These are phyloP conservation scores for Limnomonas spitsbergensis DNA, from an alignment of 139 green algal genomes.

Conservation along the genomic window DNA sequence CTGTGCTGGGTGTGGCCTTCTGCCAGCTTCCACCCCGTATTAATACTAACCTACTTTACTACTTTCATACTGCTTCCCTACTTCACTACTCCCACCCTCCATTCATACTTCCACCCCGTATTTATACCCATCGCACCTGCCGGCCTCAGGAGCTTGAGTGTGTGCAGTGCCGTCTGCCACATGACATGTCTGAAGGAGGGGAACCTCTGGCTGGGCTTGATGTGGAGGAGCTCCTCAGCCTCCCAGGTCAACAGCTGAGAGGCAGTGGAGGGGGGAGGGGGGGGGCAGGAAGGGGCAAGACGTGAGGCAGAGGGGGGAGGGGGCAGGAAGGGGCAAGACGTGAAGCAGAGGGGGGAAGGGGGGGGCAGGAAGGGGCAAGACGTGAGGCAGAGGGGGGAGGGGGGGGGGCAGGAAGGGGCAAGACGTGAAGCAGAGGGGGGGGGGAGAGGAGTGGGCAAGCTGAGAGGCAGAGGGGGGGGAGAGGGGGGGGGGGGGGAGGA, in stretches of 20 bases:
- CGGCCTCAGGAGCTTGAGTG: constrained; percentile 12
- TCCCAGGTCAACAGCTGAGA: background rate
- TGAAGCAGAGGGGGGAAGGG: background rate
- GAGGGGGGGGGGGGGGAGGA: no score
- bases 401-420: no score
- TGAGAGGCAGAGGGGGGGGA: no score
- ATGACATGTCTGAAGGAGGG: constrained; percentile 38
- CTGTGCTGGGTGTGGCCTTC: no score
- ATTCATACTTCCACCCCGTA: no score
- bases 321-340: background rate
- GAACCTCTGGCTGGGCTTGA: constrained; percentile 26
- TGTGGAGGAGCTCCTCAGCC: background rate
- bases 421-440: no score
- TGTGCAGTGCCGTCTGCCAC: constrained; percentile 32
- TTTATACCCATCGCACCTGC: no score
- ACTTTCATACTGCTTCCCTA: background rate
- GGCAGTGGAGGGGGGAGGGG: background rate
- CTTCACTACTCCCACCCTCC: background rate
- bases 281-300: constrained; percentile 12
- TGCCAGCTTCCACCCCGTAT: no score
- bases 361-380: no score
- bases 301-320: background rate
- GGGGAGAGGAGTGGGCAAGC: no score
- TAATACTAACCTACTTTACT: no score
- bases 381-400: no score